Base-by-base conservation (phyloP, 495 filamentous ascomycete genomes). In the Penicillium odoratum region DNA sequence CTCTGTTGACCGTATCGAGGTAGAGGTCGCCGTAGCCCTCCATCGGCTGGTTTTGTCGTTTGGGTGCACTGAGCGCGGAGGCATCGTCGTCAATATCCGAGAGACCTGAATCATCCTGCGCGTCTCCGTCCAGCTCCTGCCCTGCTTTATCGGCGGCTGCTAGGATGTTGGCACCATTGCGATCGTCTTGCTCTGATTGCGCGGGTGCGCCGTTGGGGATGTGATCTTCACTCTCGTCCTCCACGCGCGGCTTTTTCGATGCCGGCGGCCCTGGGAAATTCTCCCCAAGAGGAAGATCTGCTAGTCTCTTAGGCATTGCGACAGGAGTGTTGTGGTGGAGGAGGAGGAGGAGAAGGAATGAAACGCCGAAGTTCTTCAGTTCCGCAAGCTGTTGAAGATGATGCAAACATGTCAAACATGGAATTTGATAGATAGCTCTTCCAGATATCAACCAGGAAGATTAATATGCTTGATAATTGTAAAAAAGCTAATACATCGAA, bases 21-120 rank as follows among this genome's bases (percentile, higher is more conserved):
- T 99, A 99, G 31, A 99, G 85, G 71, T 99, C 95, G 57, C 86
- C 86, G 73, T 96, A 98, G 53, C 95, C 94, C 74, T 88, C 90
- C 38, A 88, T 82, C 16, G 94, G 94, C 29, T 87, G 89, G 33
- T 77, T 75, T 71, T 96, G 91, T 53, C 91, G 76, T 68, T 78
- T 73, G 36, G 77, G 75, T 4, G 73, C 71, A 53, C 70, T 69
- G 63, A 76, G 72, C 29, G 70, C 75, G 28, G 75, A 72, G 34
- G 57, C 60, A 38, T 79, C 69, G 55, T 81, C 76, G 34, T 75
- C 73, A 16, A 63, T 63, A 49, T 72, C 74, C 10, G 67, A 69
- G 16, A 69, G 64, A 6, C 62, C 74, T 11, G 55, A 58, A 6
- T 60, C 53, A 42, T 71, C 62, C 34, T 72, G 64, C 15, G 65